phyloP scores from a whole-genome alignment of 352 stramenopile genomes.

The Labyrinthula sp. region DNA sequence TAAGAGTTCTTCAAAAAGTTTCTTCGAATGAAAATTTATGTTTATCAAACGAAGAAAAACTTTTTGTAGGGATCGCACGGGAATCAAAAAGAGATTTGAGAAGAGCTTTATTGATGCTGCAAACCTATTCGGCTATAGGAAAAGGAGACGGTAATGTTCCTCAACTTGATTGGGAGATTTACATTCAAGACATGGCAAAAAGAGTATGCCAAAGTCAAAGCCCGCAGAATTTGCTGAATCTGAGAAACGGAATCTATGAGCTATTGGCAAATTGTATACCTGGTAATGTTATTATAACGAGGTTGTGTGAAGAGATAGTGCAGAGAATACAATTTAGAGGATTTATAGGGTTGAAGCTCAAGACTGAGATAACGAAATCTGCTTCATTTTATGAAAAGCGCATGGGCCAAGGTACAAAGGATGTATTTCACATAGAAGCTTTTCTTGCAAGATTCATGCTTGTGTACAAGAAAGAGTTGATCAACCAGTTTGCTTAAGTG shows the following conservation, averaged over 20 bases:
- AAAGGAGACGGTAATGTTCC: slow-evolving; percentile 49
- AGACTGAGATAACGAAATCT: slow-evolving; percentile 73
- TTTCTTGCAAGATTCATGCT: slow-evolving; percentile 98
- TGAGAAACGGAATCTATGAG: slow-evolving; percentile 90
- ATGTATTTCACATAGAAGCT: slow-evolving; percentile 97
- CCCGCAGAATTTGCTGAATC: slow-evolving; percentile 66
- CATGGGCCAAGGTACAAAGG: slow-evolving; percentile 77
- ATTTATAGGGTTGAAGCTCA: slow-evolving; percentile 56
- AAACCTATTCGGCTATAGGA: too few species aligned
- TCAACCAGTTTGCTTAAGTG: slow-evolving; percentile 46
- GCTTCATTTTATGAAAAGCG: slow-evolving; percentile 76
- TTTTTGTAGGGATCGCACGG: slow-evolving; percentile 60
- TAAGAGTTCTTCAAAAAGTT: slow-evolving; percentile 43
- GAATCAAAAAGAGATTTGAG: slow-evolving; percentile 77
- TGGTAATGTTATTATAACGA: slow-evolving; percentile 82
- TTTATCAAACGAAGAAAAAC: slow-evolving; percentile 59
- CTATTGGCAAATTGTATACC: slow-evolving; percentile 94
- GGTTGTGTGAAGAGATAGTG: slow-evolving; percentile 61
- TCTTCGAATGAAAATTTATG: slow-evolving; percentile 65
- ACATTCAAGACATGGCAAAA: slow-evolving; percentile 71
- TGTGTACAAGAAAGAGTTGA: slow-evolving; percentile 93
- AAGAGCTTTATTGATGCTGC: slow-evolving; percentile 84
- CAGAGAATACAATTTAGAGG: too few species aligned
- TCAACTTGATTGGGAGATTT: slow-evolving; percentile 84
- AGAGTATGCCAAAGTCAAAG: slow-evolving; percentile 82